phyloP scores from a whole-genome alignment of 768 basidiomycete species.

The Suillus variegatus region DNA sequence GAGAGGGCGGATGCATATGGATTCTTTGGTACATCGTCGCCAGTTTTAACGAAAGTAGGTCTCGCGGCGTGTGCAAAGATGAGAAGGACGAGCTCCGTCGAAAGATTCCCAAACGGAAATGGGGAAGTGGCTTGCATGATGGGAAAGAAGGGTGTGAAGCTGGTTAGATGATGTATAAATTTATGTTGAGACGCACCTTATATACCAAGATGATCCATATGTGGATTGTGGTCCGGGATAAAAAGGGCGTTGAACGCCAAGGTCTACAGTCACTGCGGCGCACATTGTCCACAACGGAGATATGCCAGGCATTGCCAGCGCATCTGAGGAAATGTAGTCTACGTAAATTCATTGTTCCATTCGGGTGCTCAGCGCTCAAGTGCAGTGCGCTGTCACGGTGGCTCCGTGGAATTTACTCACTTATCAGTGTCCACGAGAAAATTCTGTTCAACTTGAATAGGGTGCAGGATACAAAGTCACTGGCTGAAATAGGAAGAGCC shows the following conservation, averaged over 20 bases:
- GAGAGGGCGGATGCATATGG: slow-evolving; percentile 28
- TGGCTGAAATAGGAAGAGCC: not conserved
- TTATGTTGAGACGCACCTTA: not conserved
- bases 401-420: not conserved
- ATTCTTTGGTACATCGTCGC: slow-evolving; percentile 1
- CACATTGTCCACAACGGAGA: not conserved
- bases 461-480: slow-evolving; percentile 7
- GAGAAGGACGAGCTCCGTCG: slow-evolving; percentile 38
- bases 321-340: not conserved
- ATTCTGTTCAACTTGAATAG: slow-evolving; percentile 2
- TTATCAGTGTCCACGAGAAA: not conserved
- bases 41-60: slow-evolving; percentile 18
- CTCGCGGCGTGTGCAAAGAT: slow-evolving; percentile 35
- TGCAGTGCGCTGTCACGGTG: not conserved
- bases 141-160: not conserved
- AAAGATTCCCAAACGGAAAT: slow-evolving; percentile 28
- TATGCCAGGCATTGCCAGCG: not conserved
- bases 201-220: slow-evolving; percentile 1
- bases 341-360: not conserved
- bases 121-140: not conserved
- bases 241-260: not conserved
- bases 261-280: not conserved
- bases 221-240: not conserved
- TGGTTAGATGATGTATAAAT: not conserved
- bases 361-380: not conserved